Evolutionary conservation across 768 basidiomycete species (phyloP).

Genomic region (Kwoniella newhampshirensis): DNA sequence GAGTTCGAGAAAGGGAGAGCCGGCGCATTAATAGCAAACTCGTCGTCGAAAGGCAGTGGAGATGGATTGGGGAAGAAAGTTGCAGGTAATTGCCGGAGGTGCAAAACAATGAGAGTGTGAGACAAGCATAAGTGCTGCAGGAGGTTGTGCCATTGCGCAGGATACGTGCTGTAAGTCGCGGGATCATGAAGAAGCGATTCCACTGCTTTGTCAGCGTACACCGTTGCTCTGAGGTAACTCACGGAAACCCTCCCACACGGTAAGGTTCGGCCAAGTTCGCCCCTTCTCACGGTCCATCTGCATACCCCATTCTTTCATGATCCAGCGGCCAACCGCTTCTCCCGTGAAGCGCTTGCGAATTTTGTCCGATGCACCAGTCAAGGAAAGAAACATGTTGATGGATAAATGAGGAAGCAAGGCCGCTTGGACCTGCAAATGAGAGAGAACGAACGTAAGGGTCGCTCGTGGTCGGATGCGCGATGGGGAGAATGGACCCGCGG

Average conservation of each 20-base stretch:
- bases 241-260: conserved; percentile 53
- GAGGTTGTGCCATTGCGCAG: conserved; percentile 43
- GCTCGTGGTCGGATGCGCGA: conserved; percentile 6
- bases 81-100: conserved; percentile 43
- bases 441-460: conserved; percentile 21
- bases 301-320: conserved; percentile 46
- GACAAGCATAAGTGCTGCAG: conserved; percentile 50
- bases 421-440: conserved; percentile 31
- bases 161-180: conserved; percentile 45
- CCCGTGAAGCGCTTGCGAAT: conserved; percentile 44
- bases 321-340: conserved; percentile 49
- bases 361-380: conserved; percentile 32
- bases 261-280: conserved; percentile 48
- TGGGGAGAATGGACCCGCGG: background rate
- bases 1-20: conserved; percentile 21
- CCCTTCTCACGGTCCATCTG: conserved; percentile 30
- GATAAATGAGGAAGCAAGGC: conserved; percentile 37
- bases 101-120: conserved; percentile 48
- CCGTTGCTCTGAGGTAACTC: conserved; percentile 17
- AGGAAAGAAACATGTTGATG: conserved; percentile 47
- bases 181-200: conserved; percentile 51
- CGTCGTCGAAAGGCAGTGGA: conserved; percentile 48
- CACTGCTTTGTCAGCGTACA: conserved; percentile 33
- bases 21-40: conserved; percentile 11
- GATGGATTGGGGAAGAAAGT: conserved; percentile 36